These are phyloP conservation scores for Ganoderma lucidum DNA, from an alignment of 1,284 basidiomycete genomes.

Conservation along the genomic window DNA sequence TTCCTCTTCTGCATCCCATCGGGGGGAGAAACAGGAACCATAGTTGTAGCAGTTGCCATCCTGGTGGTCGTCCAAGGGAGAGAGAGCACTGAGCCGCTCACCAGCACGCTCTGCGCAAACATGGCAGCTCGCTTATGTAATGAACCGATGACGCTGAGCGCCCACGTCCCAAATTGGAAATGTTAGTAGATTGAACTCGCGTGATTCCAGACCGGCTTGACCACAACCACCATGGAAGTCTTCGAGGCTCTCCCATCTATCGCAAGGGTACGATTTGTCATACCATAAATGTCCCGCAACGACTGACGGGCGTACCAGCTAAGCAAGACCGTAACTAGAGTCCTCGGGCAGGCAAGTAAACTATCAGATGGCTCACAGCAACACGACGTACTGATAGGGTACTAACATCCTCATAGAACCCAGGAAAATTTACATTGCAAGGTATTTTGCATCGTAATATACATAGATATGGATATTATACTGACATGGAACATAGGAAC, in stretches of 20 bases:
- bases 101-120: constrained; percentile 19
- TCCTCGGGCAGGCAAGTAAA: constrained; percentile 72
- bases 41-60: constrained; percentile 57
- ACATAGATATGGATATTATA: too few relatives aligned
- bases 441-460: constrained; percentile 50
- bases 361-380: background rate
- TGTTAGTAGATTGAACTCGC: constrained; percentile 5
- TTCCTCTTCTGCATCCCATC: constrained; percentile 61
- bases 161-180: background rate
- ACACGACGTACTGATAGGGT: background rate
- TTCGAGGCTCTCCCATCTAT: constrained; percentile 51
- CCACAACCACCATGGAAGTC: constrained; percentile 41
- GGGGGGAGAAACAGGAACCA: constrained; percentile 46
- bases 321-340: constrained; percentile 66
- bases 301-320: constrained; percentile 50
- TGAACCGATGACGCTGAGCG: background rate
- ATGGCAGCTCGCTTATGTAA: constrained; percentile 26
- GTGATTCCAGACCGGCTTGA: constrained; percentile 11
- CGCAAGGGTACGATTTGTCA: constrained; percentile 49
- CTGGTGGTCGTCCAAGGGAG: constrained; percentile 36
- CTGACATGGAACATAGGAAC: constrained; percentile 61
- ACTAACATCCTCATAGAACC: constrained; percentile 64
- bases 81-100: constrained; percentile 18
- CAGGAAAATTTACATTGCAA: constrained; percentile 91
- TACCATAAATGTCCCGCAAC: background rate